These are phyloP conservation scores for Basidioascus undulatus DNA, from an alignment of 768 basidiomycete species.

Conservation along the genomic window DNA sequence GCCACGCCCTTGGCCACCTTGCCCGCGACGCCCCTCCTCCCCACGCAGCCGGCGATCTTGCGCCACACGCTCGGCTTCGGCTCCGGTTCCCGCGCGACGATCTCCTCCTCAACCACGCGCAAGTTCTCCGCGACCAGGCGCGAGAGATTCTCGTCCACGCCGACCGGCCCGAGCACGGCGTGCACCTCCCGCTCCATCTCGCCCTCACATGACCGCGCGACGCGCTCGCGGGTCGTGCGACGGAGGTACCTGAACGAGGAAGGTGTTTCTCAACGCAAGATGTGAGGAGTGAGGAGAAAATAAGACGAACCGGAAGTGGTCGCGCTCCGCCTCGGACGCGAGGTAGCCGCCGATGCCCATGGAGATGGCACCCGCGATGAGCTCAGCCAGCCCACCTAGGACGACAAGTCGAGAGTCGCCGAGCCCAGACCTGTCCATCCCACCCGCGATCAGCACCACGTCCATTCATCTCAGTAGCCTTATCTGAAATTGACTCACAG, in stretches of 20 bases:
- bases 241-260: conserved; percentile 5
- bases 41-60: too few species aligned
- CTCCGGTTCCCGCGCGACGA: conserved; percentile 13
- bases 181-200: conserved; percentile 92
- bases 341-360: conserved; percentile 99
- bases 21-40: too few species aligned
- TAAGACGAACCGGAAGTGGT: conserved; percentile 48
- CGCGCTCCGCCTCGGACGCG: conserved; percentile 85
- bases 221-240: conserved; percentile 31
- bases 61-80: conserved; percentile 8
- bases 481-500: too few species aligned
- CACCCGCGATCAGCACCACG: too few species aligned
- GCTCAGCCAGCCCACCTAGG: conserved; percentile 79
- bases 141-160: conserved; percentile 62
- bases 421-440: too few species aligned
- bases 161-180: conserved; percentile 64
- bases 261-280: conserved; percentile 1
- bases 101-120: conserved; percentile 29
- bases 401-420: conserved; percentile 81
- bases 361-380: conserved; percentile 84
- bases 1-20: too few species aligned
- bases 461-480: too few species aligned
- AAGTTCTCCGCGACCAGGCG: conserved; percentile 53
- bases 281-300: neutral
- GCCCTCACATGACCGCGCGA: conserved; percentile 67